These are phyloP conservation scores for Colletotrichum higginsianum DNA, from an alignment of 2,329 filamentous ascomycete genomes.

Conservation along the genomic window DNA sequence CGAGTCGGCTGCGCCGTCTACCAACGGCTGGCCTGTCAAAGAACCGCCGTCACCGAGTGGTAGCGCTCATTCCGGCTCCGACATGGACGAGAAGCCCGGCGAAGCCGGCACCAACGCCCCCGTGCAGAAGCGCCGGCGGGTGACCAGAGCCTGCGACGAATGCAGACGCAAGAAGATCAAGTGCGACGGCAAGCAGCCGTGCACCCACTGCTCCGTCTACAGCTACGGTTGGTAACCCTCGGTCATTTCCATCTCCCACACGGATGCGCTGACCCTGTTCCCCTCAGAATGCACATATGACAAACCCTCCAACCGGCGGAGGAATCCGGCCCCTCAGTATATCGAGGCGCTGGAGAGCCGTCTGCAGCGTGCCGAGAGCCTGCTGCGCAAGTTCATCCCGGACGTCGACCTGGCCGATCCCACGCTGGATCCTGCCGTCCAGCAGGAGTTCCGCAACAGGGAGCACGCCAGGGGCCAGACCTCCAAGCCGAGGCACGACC, in stretches of 20 bases:
- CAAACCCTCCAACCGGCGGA: slow-evolving; percentile 90
- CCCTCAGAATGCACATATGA: slow-evolving; percentile 90
- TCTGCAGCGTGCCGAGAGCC: slow-evolving; percentile 84
- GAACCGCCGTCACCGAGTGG: slow-evolving; percentile 58
- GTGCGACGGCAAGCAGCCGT: slow-evolving; percentile 88
- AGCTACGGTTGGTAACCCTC: slow-evolving; percentile 84
- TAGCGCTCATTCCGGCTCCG: slow-evolving; percentile 60
- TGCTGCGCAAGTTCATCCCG: slow-evolving; percentile 85
- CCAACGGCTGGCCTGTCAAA: slow-evolving; percentile 52
- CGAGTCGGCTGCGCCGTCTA: slow-evolving; percentile 55
- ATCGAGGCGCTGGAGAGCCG: slow-evolving; percentile 90
- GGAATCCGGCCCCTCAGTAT: slow-evolving; percentile 93
- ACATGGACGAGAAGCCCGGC: slow-evolving; percentile 54
- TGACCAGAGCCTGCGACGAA: slow-evolving; percentile 86
- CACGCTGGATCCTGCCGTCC: slow-evolving; percentile 81
- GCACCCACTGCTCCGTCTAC: slow-evolving; percentile 97
- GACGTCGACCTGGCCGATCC: slow-evolving; percentile 90
- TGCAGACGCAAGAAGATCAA: slow-evolving; percentile 91
- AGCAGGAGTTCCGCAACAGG: slow-evolving; percentile 76
- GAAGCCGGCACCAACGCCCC: slow-evolving; percentile 64
- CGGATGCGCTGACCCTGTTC: slow-evolving; percentile 44
- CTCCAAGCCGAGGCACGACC: slow-evolving; percentile 57
- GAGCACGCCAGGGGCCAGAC: slow-evolving; percentile 66
- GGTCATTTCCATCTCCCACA: not conserved
- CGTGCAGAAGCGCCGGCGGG: slow-evolving; percentile 82